These are phyloP conservation scores for Persicaria tinctoria DNA, from an alignment of 148 eudicot genomes.

Conservation along the genomic window DNA sequence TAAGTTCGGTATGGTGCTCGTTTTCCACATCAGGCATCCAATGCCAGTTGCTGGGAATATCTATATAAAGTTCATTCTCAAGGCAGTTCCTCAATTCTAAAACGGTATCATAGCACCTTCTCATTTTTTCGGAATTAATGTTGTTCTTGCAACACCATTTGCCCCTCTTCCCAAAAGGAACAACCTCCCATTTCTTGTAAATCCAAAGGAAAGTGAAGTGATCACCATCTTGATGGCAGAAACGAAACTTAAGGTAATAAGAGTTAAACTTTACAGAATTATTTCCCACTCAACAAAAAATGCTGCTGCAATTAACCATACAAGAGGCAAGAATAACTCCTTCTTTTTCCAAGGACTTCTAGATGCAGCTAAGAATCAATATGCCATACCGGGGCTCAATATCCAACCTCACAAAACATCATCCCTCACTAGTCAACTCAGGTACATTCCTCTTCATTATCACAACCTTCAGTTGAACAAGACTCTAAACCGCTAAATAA, in stretches of 20 bases:
- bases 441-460: too few species aligned
- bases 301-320: conserved; percentile 78
- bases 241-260: conserved; percentile 76
- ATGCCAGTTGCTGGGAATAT: conserved; percentile 65
- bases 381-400: conserved; percentile 86
- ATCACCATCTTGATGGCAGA: conserved; percentile 40
- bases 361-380: conserved; percentile 52
- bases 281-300: conserved; percentile 84
- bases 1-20: conserved; percentile 43
- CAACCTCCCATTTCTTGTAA: conserved; percentile 69
- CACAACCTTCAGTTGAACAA: conserved; percentile 26
- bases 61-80: conserved; percentile 49
- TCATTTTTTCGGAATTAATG: conserved; percentile 82
- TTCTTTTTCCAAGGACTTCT: conserved; percentile 51
- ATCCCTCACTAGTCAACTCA: conserved; percentile 39
- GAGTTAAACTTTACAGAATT: conserved; percentile 63
- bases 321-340: conserved; percentile 90
- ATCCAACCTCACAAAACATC: conserved; percentile 64
- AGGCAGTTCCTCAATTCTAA: conserved; percentile 65
- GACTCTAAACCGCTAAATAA: conserved; percentile 74
- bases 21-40: conserved; percentile 51
- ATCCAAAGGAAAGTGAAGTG: conserved; percentile 56
- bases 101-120: conserved; percentile 70
- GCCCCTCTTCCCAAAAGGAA: conserved; percentile 38
- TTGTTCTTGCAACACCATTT: conserved; percentile 94